phyloP scores from a whole-genome alignment of 441 rosid species.

The Corymbia calophylla region DNA sequence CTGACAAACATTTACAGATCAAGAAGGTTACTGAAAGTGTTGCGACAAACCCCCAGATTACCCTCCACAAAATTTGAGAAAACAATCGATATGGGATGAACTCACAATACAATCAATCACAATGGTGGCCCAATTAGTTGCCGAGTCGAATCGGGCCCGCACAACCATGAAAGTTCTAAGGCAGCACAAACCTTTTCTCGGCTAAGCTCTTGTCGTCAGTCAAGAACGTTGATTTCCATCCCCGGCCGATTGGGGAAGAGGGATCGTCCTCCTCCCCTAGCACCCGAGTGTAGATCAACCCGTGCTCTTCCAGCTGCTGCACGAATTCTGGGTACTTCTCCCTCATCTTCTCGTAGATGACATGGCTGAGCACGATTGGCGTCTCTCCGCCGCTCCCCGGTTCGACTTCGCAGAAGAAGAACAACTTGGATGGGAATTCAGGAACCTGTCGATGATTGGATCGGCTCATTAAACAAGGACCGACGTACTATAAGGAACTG shows the following conservation, averaged over 20 bases:
- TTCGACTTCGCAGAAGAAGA: slow-evolving; percentile 87
- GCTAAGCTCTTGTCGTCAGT: slow-evolving; percentile 66
- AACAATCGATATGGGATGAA: rapidly evolving
- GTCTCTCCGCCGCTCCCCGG: slow-evolving; percentile 90
- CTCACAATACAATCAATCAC: background rate
- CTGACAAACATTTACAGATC: background rate
- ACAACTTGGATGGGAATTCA: slow-evolving; percentile 81
- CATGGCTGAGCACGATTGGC: slow-evolving; percentile 75
- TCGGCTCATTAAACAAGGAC: background rate
- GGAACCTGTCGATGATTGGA: slow-evolving; percentile 41
- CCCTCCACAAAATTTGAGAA: background rate
- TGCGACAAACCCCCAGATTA: background rate
- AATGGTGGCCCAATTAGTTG: background rate
- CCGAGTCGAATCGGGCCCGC: background rate
- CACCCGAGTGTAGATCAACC: slow-evolving; percentile 58
- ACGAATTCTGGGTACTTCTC: slow-evolving; percentile 63
- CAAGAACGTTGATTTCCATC: slow-evolving; percentile 93
- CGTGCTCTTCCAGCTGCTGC: slow-evolving; percentile 50
- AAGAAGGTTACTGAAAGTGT: background rate
- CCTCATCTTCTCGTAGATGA: slow-evolving; percentile 74
- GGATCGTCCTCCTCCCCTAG: slow-evolving; percentile 82
- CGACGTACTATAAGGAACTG: background rate
- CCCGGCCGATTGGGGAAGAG: slow-evolving; percentile 88
- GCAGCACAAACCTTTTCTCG: slow-evolving; percentile 51
- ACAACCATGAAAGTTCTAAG: background rate